Percentiles rank a stretch among this genome's conserved stretches.
phyloP scores from a whole-genome alignment of 2,329 filamentous ascomycete genomes.

The Aplosporella prunicola region DNA sequence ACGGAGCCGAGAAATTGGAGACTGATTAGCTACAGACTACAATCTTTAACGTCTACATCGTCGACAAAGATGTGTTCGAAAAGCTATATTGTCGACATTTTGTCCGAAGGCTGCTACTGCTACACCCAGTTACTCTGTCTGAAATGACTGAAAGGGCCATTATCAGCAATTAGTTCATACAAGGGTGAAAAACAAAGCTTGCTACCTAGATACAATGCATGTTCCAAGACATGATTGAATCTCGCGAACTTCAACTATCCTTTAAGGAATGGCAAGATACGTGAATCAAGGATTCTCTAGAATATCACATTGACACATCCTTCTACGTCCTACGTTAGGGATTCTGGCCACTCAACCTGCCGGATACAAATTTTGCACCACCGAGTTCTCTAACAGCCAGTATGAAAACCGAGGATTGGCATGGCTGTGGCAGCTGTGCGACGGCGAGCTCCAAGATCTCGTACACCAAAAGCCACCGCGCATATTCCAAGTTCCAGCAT shows the following conservation, averaged over 20 bases:
- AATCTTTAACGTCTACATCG: background rate
- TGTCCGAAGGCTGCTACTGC: background rate
- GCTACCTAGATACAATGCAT: background rate
- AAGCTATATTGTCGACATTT: background rate
- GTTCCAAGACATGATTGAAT: background rate
- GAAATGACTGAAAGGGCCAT: background rate
- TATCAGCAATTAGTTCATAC: background rate
- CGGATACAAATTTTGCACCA: background rate
- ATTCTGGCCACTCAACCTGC: background rate
- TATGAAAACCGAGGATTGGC: background rate
- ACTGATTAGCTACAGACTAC: background rate
- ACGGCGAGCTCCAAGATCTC: background rate
- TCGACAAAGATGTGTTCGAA: background rate
- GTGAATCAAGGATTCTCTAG: background rate
- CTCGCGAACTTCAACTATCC: background rate
- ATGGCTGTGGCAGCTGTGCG: background rate
- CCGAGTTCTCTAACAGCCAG: background rate
- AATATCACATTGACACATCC: background rate
- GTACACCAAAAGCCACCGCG: background rate
- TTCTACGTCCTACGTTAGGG: background rate
- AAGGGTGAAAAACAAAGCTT: background rate
- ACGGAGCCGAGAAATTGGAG: background rate
- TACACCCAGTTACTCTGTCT: background rate
- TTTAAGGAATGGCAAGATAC: background rate
- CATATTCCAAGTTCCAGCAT: background rate